phyloP scores from a whole-genome alignment of 2,329 filamentous ascomycete genomes.

The Pestalotiopsis sp. region DNA sequence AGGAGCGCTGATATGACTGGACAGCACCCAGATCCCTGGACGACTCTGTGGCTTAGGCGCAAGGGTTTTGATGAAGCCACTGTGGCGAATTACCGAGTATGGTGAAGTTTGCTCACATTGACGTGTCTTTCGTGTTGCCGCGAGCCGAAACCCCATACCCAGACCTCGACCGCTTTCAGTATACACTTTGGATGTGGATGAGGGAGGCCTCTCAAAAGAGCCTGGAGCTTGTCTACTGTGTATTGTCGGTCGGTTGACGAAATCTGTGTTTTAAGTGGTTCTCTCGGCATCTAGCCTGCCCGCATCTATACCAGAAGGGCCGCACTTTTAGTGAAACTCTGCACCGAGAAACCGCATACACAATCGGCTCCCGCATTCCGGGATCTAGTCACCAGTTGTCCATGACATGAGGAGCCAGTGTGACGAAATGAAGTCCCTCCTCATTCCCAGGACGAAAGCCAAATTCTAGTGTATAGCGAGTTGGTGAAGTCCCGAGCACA shows the following conservation, averaged over 20 bases:
- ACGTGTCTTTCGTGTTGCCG: background rate
- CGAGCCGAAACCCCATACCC: background rate
- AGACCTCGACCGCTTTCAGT: background rate
- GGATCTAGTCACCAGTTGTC: background rate
- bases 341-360: background rate
- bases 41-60: background rate
- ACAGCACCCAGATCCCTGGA: background rate
- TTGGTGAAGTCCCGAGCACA: no score
- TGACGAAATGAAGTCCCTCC: background rate
- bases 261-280: background rate
- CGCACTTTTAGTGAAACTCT: constrained; percentile 1
- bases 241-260: background rate
- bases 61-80: background rate
- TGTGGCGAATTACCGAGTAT: background rate
- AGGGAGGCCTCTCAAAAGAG: constrained; percentile 13
- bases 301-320: background rate
- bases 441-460: background rate
- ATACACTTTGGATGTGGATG: constrained; percentile 1
- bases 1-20: background rate
- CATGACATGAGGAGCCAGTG: background rate
- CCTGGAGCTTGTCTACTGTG: background rate
- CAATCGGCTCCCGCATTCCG: background rate
- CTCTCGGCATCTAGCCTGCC: background rate
- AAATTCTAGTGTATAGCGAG: background rate
- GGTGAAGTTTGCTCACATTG: background rate